Evolutionary conservation across 2,329 filamentous ascomycete genomes (phyloP).

Genomic region (Scopulariopsis brevicaulis): DNA sequence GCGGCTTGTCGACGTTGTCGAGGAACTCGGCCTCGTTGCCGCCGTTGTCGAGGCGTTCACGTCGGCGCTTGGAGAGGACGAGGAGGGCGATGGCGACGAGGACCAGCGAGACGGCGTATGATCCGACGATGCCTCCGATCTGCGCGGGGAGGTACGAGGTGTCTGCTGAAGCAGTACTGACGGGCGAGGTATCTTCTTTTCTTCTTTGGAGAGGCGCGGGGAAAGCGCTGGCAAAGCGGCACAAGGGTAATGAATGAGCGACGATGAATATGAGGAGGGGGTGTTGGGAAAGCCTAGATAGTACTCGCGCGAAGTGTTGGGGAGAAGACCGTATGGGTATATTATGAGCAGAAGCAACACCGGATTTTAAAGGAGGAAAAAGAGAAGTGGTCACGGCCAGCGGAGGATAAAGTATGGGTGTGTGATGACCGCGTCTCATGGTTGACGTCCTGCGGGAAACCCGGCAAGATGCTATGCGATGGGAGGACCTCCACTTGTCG

Average conservation of each 20-base stretch:
- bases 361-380: background rate
- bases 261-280: conserved; percentile 9
- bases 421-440: conserved; percentile 1
- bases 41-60: conserved; percentile 37
- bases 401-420: conserved; percentile 5
- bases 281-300: conserved; percentile 7
- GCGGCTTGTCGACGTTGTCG: conserved; percentile 6
- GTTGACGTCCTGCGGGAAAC: background rate
- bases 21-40: conserved; percentile 39
- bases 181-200: conserved; percentile 3
- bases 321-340: conserved; percentile 1
- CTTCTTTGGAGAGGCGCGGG: conserved; percentile 11
- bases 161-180: conserved; percentile 7
- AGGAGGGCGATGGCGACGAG: conserved; percentile 59
- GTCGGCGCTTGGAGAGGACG: conserved; percentile 43
- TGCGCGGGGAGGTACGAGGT: conserved; percentile 56
- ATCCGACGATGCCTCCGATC: conserved; percentile 71
- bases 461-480: background rate
- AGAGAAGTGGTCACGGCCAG: conserved; percentile 1
- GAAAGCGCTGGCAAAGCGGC: conserved; percentile 17
- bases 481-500: conserved; percentile 2
- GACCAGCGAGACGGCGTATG: conserved; percentile 69
- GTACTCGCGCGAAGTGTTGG: background rate
- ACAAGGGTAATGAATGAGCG: conserved; percentile 10
- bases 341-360: conserved; percentile 7